These are phyloP conservation scores for Colletotrichum siamense DNA, from an alignment of 2,329 filamentous ascomycete species.

Conservation along the genomic window DNA sequence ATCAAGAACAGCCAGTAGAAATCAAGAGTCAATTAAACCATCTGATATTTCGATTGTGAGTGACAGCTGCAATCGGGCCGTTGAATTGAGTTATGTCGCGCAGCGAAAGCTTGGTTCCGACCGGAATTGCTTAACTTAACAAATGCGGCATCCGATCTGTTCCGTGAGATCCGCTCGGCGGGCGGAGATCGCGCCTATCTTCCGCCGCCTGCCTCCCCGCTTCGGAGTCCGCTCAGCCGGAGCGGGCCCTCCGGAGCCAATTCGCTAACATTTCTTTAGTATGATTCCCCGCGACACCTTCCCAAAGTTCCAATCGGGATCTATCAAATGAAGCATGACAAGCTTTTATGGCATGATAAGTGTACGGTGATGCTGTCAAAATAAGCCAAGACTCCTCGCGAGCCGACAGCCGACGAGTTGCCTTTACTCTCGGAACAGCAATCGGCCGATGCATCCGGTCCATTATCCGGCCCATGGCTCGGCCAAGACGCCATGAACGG, in stretches of 20 bases:
- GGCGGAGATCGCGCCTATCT: background rate
- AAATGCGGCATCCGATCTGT: background rate
- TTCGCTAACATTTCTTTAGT: background rate
- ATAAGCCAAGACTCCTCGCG: background rate
- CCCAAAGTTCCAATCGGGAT: background rate
- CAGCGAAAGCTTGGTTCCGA: background rate
- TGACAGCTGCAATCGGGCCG: background rate
- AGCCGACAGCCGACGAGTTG: background rate
- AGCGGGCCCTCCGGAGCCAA: background rate
- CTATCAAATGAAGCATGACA: background rate
- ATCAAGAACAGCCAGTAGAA: background rate
- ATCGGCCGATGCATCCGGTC: background rate
- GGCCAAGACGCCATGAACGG: background rate
- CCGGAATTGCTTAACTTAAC: background rate
- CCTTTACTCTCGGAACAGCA: background rate
- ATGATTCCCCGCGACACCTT: background rate
- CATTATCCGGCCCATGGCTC: background rate
- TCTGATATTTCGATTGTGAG: background rate
- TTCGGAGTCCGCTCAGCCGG: background rate
- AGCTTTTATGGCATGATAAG: background rate
- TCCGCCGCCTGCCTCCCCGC: background rate
- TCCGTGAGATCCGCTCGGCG: background rate
- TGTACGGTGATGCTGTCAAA: background rate
- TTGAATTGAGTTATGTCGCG: background rate
- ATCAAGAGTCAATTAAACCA: background rate